Percentiles rank a stretch among this genome's conserved stretches.
These are phyloP conservation scores for Clonostachys chloroleuca DNA, from an alignment of 2,329 filamentous ascomycete species.

Conservation along the genomic window DNA sequence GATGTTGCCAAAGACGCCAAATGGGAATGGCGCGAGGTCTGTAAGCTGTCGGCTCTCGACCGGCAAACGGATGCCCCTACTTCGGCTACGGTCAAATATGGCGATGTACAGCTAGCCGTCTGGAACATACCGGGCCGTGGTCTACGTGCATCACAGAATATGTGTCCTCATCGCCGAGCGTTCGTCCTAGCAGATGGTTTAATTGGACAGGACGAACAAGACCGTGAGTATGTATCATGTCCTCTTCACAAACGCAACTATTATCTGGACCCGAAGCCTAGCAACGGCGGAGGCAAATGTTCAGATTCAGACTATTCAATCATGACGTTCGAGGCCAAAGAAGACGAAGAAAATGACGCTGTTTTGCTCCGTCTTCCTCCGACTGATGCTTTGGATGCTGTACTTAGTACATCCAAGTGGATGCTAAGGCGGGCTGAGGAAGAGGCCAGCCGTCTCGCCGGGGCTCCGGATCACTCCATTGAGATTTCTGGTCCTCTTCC, in stretches of 20 bases:
- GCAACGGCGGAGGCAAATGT: background rate
- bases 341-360: background rate
- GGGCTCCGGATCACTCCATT: background rate
- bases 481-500: background rate
- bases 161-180: conserved; percentile 89
- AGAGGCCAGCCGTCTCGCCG: background rate
- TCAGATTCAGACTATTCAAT: background rate
- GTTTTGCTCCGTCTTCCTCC: background rate
- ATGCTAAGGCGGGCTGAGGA: background rate
- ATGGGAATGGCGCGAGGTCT: background rate
- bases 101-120: conserved; percentile 83
- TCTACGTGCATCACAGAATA: conserved; percentile 86
- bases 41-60: background rate
- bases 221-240: background rate
- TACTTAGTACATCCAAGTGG: background rate
- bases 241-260: background rate
- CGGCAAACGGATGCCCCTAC: conserved; percentile 49
- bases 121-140: conserved; percentile 72
- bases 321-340: background rate
- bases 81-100: conserved; percentile 74
- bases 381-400: background rate
- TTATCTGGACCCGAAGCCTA: background rate
- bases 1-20: background rate
- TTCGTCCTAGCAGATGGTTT: conserved; percentile 82
- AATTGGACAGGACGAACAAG: background rate